Evolutionary conservation across 2,329 filamentous ascomycete genomes (phyloP).

Genomic region (Fusarium verrucosum): DNA sequence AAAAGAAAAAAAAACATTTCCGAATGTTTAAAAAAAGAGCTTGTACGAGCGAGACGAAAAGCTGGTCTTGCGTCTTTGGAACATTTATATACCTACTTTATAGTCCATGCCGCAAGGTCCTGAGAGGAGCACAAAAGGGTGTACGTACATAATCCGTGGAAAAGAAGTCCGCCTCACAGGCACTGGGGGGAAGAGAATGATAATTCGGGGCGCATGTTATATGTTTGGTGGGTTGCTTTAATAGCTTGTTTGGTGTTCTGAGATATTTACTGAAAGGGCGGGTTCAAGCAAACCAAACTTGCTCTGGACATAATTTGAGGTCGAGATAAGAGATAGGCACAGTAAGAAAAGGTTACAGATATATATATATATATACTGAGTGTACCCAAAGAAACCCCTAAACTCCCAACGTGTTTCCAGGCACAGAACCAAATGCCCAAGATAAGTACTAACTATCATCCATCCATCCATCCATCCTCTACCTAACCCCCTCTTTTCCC

Average conservation of each 20-base stretch:
- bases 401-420: conserved; percentile 33
- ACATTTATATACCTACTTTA: conserved; percentile 29
- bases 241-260: not conserved
- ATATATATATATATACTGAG: conserved; percentile 13
- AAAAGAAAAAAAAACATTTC: conserved; percentile 13
- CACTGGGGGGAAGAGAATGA: conserved; percentile 5
- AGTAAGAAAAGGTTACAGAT: conserved; percentile 22
- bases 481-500: conserved; percentile 3
- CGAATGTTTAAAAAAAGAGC: conserved; percentile 1
- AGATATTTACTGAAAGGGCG: not conserved
- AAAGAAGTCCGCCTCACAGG: conserved; percentile 28
- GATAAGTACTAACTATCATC: conserved; percentile 9
- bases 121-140: not conserved
- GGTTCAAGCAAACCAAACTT: not conserved
- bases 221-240: not conserved
- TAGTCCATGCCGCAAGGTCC: conserved; percentile 23
- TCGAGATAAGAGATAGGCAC: conserved; percentile 16
- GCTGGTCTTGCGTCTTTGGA: conserved; percentile 41
- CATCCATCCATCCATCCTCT: no score
- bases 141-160: conserved; percentile 28
- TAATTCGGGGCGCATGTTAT: conserved; percentile 1
- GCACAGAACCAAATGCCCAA: conserved; percentile 28
- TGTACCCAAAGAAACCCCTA: conserved; percentile 24
- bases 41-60: conserved; percentile 33
- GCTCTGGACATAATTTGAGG: not conserved